These are phyloP conservation scores for Saccharomycopsis hybrid DNA, from an alignment of 1,139 yeast species.

Conservation along the genomic window DNA sequence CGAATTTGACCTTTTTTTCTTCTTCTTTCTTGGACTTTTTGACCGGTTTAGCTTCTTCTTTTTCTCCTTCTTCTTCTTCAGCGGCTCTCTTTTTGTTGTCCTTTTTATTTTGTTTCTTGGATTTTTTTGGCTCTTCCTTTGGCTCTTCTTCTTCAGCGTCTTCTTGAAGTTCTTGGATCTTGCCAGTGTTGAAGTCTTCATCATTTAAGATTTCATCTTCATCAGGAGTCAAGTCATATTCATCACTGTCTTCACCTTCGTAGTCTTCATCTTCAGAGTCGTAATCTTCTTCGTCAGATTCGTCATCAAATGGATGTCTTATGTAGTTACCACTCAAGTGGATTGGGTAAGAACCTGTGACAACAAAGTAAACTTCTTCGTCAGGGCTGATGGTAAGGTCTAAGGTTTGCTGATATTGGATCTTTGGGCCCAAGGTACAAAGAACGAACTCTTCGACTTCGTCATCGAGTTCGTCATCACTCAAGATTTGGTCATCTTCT, in stretches of 20 bases:
- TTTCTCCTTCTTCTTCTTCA: slow-evolving; percentile 26
- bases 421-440: slow-evolving; percentile 84
- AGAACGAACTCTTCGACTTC: slow-evolving; percentile 74
- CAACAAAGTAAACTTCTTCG: slow-evolving; percentile 91
- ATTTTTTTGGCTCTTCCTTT: slow-evolving; percentile 27
- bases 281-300: slow-evolving; percentile 28
- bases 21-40: slow-evolving; percentile 70
- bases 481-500: slow-evolving; percentile 46
- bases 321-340: slow-evolving; percentile 93
- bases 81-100: slow-evolving; percentile 63
- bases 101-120: slow-evolving; percentile 34
- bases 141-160: slow-evolving; percentile 30
- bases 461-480: slow-evolving; percentile 50
- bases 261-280: slow-evolving; percentile 2
- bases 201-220: slow-evolving; percentile 65
- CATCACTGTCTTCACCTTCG: slow-evolving; percentile 49
- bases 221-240: slow-evolving; percentile 85
- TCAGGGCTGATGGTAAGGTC: slow-evolving; percentile 89
- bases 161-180: slow-evolving; percentile 31
- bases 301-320: slow-evolving; percentile 85
- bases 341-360: slow-evolving; percentile 90
- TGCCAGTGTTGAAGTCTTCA: slow-evolving; percentile 10
- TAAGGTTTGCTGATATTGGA: slow-evolving; percentile 80
- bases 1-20: slow-evolving; percentile 74
- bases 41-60: slow-evolving; percentile 29